These are phyloP conservation scores for Scutellaria minor DNA, from an alignment of 257 asterid genomes.

Conservation along the genomic window DNA sequence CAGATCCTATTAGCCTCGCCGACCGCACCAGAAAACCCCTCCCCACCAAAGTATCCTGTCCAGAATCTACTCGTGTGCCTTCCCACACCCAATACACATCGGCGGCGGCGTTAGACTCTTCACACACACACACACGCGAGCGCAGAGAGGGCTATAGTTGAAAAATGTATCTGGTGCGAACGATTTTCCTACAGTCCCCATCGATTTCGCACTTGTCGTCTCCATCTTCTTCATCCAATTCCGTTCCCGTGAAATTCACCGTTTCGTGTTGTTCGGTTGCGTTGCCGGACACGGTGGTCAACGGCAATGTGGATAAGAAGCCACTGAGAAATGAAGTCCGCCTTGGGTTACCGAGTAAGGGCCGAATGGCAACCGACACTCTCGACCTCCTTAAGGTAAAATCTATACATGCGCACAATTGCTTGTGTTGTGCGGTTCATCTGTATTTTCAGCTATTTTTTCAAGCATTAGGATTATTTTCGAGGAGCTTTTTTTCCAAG, in stretches of 20 bases:
- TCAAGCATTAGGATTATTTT: not conserved
- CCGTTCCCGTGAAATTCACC: slow-evolving; percentile 49
- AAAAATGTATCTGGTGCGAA: slow-evolving; percentile 42
- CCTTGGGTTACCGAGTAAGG: slow-evolving; percentile 98
- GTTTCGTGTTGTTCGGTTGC: slow-evolving; percentile 60
- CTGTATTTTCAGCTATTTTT: not conserved
- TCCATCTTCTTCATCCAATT: slow-evolving; percentile 33
- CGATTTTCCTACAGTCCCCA: slow-evolving; percentile 44
- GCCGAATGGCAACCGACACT: slow-evolving; percentile 93
- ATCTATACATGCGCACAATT: not conserved
- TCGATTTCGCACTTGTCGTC: slow-evolving; percentile 41
- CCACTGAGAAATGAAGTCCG: slow-evolving; percentile 69
- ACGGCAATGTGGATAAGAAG: slow-evolving; percentile 57
- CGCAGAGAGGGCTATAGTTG: not conserved
- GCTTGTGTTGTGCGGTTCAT: not conserved
- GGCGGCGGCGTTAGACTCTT: slow-evolving; percentile 35
- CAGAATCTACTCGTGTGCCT: slow-evolving; percentile 26
- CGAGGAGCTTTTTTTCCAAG: not conserved
- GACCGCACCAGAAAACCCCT: slow-evolving; percentile 1
- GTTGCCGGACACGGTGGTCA: slow-evolving; percentile 52
- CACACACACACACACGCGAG: slow-evolving; percentile 2
- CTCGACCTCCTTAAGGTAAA: slow-evolving; percentile 88
- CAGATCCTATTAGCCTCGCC: not conserved
- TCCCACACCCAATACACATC: slow-evolving; percentile 25
- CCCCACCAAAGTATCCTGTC: not conserved